phyloP scores from a whole-genome alignment of 352 stramenopile species.

The Pseudoperonospora humuli region DNA sequence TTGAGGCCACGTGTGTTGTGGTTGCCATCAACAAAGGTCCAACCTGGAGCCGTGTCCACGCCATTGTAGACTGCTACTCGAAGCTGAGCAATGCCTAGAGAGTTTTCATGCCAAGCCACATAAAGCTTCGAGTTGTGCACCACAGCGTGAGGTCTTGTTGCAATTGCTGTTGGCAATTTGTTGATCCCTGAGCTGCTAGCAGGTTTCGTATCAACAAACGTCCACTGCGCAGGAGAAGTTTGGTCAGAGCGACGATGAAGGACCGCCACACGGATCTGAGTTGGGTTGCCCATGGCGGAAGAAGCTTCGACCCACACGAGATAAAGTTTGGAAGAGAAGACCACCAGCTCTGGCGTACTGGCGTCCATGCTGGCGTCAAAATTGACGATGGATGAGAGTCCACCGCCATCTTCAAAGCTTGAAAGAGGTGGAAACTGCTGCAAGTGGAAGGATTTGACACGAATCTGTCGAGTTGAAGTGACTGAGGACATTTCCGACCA shows the following conservation, averaged over 20 bases:
- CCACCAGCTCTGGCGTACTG: constrained; percentile 21
- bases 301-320: constrained; percentile 45
- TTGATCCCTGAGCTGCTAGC: constrained; percentile 37
- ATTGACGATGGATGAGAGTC: constrained; percentile 28
- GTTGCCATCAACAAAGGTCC: constrained; percentile 58
- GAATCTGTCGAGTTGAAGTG: constrained; percentile 28
- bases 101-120: constrained; percentile 44
- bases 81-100: constrained; percentile 25
- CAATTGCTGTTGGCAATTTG: constrained; percentile 28
- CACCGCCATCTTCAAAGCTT: constrained; percentile 38
- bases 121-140: constrained; percentile 43
- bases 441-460: constrained; percentile 35
- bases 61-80: constrained; percentile 52
- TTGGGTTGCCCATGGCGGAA: constrained; percentile 19
- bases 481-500: constrained; percentile 39
- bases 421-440: constrained; percentile 26
- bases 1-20: constrained; percentile 31
- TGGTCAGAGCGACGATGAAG: constrained; percentile 22
- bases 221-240: constrained; percentile 25
- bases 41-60: constrained; percentile 27
- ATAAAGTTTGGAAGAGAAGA: constrained; percentile 30
- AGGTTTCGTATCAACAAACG: constrained; percentile 25
- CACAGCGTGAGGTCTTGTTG: constrained; percentile 20
- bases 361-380: constrained; percentile 36
- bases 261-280: constrained; percentile 40